A percentile compares a stretch with the other conserved stretches of the same genome.
phyloP scores from a whole-genome alignment of 352 stramenopile genomes.

The Phytophthora colocasiae region DNA sequence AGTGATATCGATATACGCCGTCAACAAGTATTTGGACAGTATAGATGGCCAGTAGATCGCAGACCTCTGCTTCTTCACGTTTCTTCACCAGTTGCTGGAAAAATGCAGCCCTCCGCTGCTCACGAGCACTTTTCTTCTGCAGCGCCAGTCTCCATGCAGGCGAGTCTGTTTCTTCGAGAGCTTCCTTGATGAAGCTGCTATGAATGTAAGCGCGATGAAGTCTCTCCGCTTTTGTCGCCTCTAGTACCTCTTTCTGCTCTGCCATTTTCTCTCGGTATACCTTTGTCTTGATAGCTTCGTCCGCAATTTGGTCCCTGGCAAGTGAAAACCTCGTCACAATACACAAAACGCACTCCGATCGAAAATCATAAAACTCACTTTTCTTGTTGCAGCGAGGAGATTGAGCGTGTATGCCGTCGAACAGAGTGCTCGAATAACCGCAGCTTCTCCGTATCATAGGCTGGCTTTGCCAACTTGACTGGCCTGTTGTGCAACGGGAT shows the following conservation, averaged over 20 bases:
- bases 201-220: slow-evolving; percentile 74
- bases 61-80: slow-evolving; percentile 48
- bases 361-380: slow-evolving; percentile 42
- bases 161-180: slow-evolving; percentile 74
- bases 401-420: slow-evolving; percentile 63
- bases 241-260: slow-evolving; percentile 49
- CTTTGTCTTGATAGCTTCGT: slow-evolving; percentile 38
- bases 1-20: neutral
- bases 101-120: slow-evolving; percentile 62
- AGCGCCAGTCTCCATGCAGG: slow-evolving; percentile 68
- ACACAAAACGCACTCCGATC: neutral
- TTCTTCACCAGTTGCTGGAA: slow-evolving; percentile 62
- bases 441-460: slow-evolving; percentile 64
- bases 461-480: slow-evolving; percentile 61
- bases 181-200: slow-evolving; percentile 77
- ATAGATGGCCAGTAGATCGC: neutral
- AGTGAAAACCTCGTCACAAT: slow-evolving; percentile 1
- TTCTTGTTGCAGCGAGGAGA: slow-evolving; percentile 51
- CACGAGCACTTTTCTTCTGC: slow-evolving; percentile 64
- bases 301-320: slow-evolving; percentile 49
- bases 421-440: slow-evolving; percentile 76
- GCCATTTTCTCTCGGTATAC: slow-evolving; percentile 40
- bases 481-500: slow-evolving; percentile 69
- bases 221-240: slow-evolving; percentile 71
- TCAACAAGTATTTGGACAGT: neutral